Base-by-base conservation (phyloP, 176 grass and related monocot genomes). In the Tillandsia fasciculata region DNA sequence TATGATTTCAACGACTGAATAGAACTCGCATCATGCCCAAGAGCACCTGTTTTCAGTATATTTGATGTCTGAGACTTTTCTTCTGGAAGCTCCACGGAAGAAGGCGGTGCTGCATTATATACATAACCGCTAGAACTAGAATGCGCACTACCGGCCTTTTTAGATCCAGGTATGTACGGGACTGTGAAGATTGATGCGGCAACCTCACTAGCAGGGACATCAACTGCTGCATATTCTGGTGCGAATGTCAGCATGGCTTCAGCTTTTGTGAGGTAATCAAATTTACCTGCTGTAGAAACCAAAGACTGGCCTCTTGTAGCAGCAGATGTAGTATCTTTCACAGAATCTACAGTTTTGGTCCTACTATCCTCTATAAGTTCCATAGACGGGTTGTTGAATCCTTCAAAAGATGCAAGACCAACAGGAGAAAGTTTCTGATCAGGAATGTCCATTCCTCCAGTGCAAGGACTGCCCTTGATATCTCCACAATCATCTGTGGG, bases 181-280 rank as follows among this genome's bases (percentile, higher is more conserved):
- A 78, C 90, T 79, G 77, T 84, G 77, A 97, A 92, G 28, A 84
- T 63, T 5, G 84, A 82, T 48, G 73, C 23, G 47, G 71, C 53
- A 51, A 71, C 51, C 77, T 83, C 78, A 48, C 53, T 67, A 74
- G 27, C 54, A 75, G 79, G 56, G 73, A 89, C 68, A 20, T 93
- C 77, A 64, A 97, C 78, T 20, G 94, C 83, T 76, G 89, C 94
- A 89, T 97, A 97, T 78, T 97, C 94, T 11, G 86, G 86, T 76
- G 94, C 94, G 86, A 92, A 97, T 79, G 89, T 89, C 71, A 97
- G 84, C 69, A 83, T 77, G 65, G 94, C 94, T 82, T 97, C 94
- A 79, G 86, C 84, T 87, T 83, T 92, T 12, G 76, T 87, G 48
- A 97, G 79, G 68, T 87, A 80, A 83, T 87, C 84, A 85, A 85